A percentile compares a stretch with the other conserved stretches of the same genome.
Conservation (phyloP, 345 rosid genomes). For the Rhizophora apiculata region DNA sequence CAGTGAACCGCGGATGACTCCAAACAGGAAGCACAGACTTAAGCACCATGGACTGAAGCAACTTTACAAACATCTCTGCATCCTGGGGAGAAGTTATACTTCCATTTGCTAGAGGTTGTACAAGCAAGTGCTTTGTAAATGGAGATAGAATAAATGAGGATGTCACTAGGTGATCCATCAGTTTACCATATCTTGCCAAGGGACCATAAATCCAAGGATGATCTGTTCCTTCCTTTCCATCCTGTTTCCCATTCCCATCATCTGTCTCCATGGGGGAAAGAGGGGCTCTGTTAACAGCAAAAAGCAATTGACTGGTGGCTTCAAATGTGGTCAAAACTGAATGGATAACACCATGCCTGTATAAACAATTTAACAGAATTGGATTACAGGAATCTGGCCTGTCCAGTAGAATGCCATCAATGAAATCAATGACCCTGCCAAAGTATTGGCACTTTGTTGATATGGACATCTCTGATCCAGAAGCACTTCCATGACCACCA, state of each 20-base stretch:
- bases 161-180: conserved; percentile 92
- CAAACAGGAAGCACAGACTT: conserved; percentile 92
- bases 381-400: conserved; percentile 91
- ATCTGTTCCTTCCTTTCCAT: conserved; percentile 62
- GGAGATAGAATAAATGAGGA: conserved; percentile 87
- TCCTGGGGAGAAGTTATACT: conserved; percentile 67
- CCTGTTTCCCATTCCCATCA: conserved; percentile 61
- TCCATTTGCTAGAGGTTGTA: conserved; percentile 69
- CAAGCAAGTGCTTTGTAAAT: conserved; percentile 74
- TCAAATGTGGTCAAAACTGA: conserved; percentile 87
- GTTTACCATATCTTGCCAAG: conserved; percentile 80
- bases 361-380: conserved; percentile 70
- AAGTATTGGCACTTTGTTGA: conserved; percentile 93
- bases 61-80: conserved; percentile 85
- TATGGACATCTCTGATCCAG: conserved; percentile 53
- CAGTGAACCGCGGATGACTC: conserved; percentile 77
- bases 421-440: conserved; percentile 89
- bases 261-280: conserved; percentile 93
- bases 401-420: conserved; percentile 77
- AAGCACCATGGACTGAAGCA: conserved; percentile 89
- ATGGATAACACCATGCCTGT: conserved; percentile 75
- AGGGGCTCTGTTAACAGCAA: conserved; percentile 58
- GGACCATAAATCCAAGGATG: conserved; percentile 92
- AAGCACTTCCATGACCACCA: conserved; percentile 50
- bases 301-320: conserved; percentile 86